Percentiles rank a stretch among this genome's conserved stretches.
Evolutionary conservation across 2,329 filamentous ascomycete genomes (phyloP).

Genomic region (Epichloe gansuensis): DNA sequence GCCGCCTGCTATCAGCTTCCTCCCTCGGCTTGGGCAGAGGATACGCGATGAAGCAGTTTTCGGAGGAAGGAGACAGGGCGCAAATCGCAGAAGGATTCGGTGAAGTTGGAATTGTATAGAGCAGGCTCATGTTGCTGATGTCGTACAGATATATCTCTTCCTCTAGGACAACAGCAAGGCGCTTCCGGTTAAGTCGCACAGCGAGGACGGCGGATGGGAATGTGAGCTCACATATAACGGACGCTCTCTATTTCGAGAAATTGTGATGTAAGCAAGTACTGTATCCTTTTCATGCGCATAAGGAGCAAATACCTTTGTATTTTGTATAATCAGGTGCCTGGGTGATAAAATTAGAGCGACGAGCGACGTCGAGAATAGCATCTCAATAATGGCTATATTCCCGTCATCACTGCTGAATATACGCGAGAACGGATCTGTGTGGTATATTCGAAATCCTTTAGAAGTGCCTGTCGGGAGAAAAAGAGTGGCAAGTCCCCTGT

Average conservation of each 20-base stretch:
- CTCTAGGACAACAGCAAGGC: constrained; percentile 84
- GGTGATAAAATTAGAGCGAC: constrained; percentile 90
- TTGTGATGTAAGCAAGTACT: constrained; percentile 1
- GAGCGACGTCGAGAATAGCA: constrained; percentile 96
- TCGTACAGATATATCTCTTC: constrained; percentile 98
- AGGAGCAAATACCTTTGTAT: constrained; percentile 61
- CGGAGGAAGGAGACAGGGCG: constrained; percentile 83
- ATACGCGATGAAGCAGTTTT: constrained; percentile 92
- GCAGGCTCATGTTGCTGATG: constrained; percentile 93
- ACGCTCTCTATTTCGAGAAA: constrained; percentile 35
- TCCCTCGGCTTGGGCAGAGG: constrained; percentile 66
- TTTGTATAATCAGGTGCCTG: constrained; percentile 85
- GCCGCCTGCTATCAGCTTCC: constrained; percentile 43
- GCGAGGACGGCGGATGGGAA: constrained; percentile 95
- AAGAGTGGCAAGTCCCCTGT: neutral
- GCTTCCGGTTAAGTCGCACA: constrained; percentile 86
- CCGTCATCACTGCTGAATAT: constrained; percentile 90
- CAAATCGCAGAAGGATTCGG: constrained; percentile 87
- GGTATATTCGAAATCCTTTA: constrained; percentile 91
- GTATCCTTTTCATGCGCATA: neutral
- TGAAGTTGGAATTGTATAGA: constrained; percentile 86
- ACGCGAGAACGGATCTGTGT: constrained; percentile 90
- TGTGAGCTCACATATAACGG: constrained; percentile 95
- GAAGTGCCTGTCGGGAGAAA: constrained; percentile 55
- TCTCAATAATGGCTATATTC: constrained; percentile 92